These are phyloP conservation scores for Hebeloma cylindrosporum DNA, from an alignment of 768 basidiomycete genomes.

Conservation along the genomic window DNA sequence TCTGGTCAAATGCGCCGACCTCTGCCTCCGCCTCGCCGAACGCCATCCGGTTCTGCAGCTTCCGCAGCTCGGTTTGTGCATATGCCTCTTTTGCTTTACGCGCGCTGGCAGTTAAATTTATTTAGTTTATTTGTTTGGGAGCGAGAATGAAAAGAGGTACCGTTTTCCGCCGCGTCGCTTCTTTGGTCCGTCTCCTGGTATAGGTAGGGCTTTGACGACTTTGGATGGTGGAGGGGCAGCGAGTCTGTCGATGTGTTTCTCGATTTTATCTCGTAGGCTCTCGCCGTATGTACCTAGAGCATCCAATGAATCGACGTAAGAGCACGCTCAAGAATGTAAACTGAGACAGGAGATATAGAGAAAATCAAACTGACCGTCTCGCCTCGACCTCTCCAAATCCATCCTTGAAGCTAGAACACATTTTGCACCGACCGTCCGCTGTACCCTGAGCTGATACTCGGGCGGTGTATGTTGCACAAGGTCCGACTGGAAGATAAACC, in stretches of 20 bases:
- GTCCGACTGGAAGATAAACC: conserved; percentile 95
- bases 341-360: neutral
- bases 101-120: conserved; percentile 59
- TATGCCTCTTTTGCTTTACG: conserved; percentile 99
- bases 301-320: neutral
- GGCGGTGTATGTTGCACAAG: conserved; percentile 81
- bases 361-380: conserved; percentile 64
- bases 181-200: conserved; percentile 94
- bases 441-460: conserved; percentile 89
- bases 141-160: conserved; percentile 34
- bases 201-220: conserved; percentile 88
- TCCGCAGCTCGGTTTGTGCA: conserved; percentile 93
- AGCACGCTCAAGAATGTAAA: neutral
- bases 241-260: conserved; percentile 87
- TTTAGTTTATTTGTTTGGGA: neutral
- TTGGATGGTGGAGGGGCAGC: conserved; percentile 94
- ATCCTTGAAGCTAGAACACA: conserved; percentile 87
- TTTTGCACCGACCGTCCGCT: conserved; percentile 93
- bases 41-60: conserved; percentile 94
- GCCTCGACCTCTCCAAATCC: conserved; percentile 82
- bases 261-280: conserved; percentile 81
- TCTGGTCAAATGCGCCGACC: conserved; percentile 94
- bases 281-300: conserved; percentile 74
- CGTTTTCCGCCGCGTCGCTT: conserved; percentile 95
- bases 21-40: conserved; percentile 97